Percentiles rank a stretch among this genome's conserved stretches.
These are phyloP conservation scores for Alternaria sp. DNA, from an alignment of 2,329 filamentous ascomycete species.

Conservation along the genomic window DNA sequence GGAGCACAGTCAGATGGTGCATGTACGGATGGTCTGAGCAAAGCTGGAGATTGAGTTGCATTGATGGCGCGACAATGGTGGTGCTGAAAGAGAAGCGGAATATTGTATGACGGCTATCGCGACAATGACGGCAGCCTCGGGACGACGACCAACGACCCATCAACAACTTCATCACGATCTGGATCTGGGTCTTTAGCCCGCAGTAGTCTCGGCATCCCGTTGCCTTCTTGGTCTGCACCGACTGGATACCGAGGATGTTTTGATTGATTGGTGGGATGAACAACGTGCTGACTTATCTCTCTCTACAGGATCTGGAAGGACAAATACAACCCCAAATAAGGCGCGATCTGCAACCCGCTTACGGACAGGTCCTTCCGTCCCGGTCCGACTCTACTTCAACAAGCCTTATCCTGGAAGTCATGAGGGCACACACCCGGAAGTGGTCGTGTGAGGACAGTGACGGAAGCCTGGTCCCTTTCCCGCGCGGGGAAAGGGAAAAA, in stretches of 20 bases:
- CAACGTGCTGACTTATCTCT: slow-evolving; percentile 36
- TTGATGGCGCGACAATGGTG: slow-evolving; percentile 17
- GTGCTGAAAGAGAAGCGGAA: slow-evolving; percentile 4
- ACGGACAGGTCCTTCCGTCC: neutral
- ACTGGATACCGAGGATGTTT: slow-evolving; percentile 4
- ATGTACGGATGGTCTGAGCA: slow-evolving; percentile 6
- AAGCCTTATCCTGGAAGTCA: slow-evolving; percentile 5
- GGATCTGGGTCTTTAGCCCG: neutral
- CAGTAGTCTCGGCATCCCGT: slow-evolving; percentile 12
- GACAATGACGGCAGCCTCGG: slow-evolving; percentile 9
- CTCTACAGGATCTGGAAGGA: slow-evolving; percentile 91
- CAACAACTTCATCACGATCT: slow-evolving; percentile 2
- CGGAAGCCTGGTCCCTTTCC: neutral
- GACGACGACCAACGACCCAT: neutral
- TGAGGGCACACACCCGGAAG: neutral
- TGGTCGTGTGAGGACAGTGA: neutral
- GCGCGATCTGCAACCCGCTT: slow-evolving; percentile 4
- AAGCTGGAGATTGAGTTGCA: slow-evolving; percentile 16
- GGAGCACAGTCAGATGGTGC: slow-evolving; percentile 16
- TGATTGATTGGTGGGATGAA: neutral
- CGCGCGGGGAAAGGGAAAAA: neutral
- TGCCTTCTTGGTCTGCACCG: neutral
- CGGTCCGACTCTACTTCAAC: slow-evolving; percentile 1
- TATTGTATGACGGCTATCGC: slow-evolving; percentile 10
- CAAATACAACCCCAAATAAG: slow-evolving; percentile 73